phyloP scores from a whole-genome alignment of 768 basidiomycete species.

The Auricularia cornea region DNA sequence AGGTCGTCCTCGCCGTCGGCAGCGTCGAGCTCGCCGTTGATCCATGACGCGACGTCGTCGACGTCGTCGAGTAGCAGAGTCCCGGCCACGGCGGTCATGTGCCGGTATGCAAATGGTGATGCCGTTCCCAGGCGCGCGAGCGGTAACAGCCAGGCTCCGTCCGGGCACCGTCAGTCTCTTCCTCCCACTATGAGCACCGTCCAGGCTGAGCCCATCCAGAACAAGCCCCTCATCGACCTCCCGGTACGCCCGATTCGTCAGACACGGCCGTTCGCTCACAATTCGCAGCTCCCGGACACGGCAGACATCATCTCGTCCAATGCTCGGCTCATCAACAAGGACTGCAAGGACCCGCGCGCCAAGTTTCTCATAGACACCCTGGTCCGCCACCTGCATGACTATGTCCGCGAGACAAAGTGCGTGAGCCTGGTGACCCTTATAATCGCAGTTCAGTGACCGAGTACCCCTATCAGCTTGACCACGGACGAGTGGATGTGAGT shows the following conservation, averaged over 20 bases:
- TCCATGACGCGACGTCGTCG: conserved; percentile 58
- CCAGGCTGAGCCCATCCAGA: not conserved
- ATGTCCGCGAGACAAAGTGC: conserved; percentile 60
- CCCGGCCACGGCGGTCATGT: not conserved
- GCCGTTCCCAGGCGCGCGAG: no score
- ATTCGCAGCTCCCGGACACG: conserved; percentile 35
- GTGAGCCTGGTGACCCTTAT: conserved; percentile 8
- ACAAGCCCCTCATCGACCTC: conserved; percentile 19
- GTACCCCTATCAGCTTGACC: conserved; percentile 38
- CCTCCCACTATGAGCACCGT: not conserved
- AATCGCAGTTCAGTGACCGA: not conserved
- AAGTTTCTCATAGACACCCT: conserved; percentile 44
- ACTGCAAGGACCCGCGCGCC: conserved; percentile 27
- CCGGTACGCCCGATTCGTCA: conserved; percentile 27
- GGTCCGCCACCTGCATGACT: conserved; percentile 64
- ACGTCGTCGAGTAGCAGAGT: conserved; percentile 39
- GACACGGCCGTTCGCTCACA: not conserved
- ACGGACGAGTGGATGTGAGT: conserved; percentile 70
- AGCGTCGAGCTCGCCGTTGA: conserved; percentile 51
- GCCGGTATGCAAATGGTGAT: not conserved
- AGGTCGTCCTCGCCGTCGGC: conserved; percentile 34
- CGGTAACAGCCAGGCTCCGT: no score
- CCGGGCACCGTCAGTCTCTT: no score
- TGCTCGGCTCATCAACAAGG: conserved; percentile 1
- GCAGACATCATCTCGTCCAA: conserved; percentile 32